Evolutionary conservation across 805 yeast species (phyloP).

Genomic region (Saccharomyces jurei): DNA sequence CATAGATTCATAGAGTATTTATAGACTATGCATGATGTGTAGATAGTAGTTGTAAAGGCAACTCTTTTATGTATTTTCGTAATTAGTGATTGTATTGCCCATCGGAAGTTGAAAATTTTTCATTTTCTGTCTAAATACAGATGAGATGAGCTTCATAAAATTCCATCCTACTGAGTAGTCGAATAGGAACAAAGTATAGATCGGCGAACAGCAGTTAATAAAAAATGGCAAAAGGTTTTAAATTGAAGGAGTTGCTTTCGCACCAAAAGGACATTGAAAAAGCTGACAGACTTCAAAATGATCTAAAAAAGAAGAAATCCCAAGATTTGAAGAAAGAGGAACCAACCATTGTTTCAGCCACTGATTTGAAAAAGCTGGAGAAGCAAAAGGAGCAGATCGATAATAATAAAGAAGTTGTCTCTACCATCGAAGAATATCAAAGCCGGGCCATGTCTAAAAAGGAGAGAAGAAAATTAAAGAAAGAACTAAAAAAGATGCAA

Average conservation of each 20-base stretch:
- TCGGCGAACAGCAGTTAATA: neutral
- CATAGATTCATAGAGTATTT: neutral
- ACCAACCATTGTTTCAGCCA: constrained; percentile 29
- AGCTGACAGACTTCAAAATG: constrained; percentile 15
- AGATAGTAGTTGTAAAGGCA: neutral
- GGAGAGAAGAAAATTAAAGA: constrained; percentile 53
- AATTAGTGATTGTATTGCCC: neutral
- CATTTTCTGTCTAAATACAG: neutral
- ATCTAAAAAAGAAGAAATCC: constrained; percentile 16
- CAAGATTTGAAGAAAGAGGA: constrained; percentile 21
- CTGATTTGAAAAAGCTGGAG: constrained; percentile 19
- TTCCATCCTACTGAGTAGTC: neutral
- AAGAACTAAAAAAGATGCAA: constrained; percentile 29
- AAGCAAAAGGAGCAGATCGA: constrained; percentile 11
- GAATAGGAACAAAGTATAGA: neutral
- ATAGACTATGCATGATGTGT: neutral
- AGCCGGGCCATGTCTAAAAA: constrained; percentile 51
- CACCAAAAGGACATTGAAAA: constrained; percentile 23
- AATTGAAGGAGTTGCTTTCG: constrained; percentile 24
- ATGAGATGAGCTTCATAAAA: constrained; percentile 11
- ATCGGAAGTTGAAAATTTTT: neutral
- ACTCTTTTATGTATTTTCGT: neutral
- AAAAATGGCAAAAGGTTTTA: constrained; percentile 31
- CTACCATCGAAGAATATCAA: constrained; percentile 35
- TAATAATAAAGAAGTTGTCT: constrained; percentile 13